Percentiles rank a stretch among this genome's conserved stretches.
Conservation (phyloP, 2,329 filamentous ascomycete genomes). For the Stachybotrys chartarum region DNA sequence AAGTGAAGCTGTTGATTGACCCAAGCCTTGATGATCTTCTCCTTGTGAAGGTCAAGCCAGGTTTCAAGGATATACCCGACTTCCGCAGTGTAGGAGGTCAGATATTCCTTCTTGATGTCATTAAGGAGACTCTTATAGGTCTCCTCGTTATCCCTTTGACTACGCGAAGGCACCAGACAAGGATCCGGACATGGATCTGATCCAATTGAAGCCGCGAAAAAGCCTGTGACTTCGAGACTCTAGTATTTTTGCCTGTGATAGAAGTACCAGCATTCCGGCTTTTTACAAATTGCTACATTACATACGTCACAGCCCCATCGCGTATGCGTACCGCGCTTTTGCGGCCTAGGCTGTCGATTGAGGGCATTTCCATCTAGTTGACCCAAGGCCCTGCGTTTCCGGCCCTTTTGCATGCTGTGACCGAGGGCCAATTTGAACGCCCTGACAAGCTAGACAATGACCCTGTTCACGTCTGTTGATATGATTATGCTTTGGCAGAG, state of each 20-base stretch:
- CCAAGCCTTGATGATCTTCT: too few species aligned
- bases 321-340: neutral
- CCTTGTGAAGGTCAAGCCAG: too few species aligned
- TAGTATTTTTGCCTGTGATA: constrained; percentile 1
- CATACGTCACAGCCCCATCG: neutral
- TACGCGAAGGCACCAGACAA: neutral
- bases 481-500: neutral
- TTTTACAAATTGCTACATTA: neutral
- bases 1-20: too few species aligned
- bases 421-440: neutral
- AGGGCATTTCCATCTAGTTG: neutral
- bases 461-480: neutral
- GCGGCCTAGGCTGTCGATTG: neutral
- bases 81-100: too few species aligned
- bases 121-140: too few species aligned
- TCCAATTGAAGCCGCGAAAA: neutral
- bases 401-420: neutral
- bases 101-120: too few species aligned
- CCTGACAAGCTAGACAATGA: neutral
- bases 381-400: neutral
- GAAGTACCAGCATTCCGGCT: neutral
- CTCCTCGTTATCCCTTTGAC: neutral
- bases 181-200: neutral
- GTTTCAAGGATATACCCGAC: too few species aligned
- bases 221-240: neutral